phyloP scores from a whole-genome alignment of 441 rosid species.

The Adansonia rubrostipa region DNA sequence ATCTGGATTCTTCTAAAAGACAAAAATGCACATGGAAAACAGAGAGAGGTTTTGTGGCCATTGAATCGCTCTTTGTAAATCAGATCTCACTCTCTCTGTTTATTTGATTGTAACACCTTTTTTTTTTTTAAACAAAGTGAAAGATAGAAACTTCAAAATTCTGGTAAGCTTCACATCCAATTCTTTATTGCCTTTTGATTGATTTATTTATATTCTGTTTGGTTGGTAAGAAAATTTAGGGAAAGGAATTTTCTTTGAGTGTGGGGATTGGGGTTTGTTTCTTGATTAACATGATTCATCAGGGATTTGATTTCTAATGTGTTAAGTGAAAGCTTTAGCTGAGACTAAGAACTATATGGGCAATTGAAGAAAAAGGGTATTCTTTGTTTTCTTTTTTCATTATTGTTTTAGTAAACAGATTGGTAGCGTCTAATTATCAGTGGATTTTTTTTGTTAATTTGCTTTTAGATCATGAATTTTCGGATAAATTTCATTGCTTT shows the following conservation, averaged over 20 bases:
- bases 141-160: conserved; percentile 12
- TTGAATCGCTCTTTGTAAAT: conserved; percentile 26
- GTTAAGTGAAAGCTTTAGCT: not conserved
- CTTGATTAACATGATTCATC: not conserved
- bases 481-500: not conserved
- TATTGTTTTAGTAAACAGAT: not conserved
- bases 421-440: not conserved
- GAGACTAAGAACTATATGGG: not conserved
- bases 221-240: conserved; percentile 3
- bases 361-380: not conserved
- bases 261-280: not conserved
- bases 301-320: not conserved
- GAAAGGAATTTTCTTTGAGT: not conserved
- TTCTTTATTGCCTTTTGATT: not conserved
- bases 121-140: too few relatives aligned
- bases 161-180: conserved; percentile 32
- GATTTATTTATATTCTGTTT: not conserved
- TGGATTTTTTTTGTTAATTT: not conserved
- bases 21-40: not conserved
- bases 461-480: conserved; percentile 7
- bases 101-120: too few relatives aligned
- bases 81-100: not conserved
- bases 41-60: conserved; percentile 6
- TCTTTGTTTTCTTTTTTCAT: not conserved
- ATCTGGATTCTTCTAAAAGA: conserved; percentile 18